Evolutionary conservation across 805 yeast species (phyloP), one percentile per base, ranked within the genome.

Genomic region (Teunomyces tritomae): DNA sequence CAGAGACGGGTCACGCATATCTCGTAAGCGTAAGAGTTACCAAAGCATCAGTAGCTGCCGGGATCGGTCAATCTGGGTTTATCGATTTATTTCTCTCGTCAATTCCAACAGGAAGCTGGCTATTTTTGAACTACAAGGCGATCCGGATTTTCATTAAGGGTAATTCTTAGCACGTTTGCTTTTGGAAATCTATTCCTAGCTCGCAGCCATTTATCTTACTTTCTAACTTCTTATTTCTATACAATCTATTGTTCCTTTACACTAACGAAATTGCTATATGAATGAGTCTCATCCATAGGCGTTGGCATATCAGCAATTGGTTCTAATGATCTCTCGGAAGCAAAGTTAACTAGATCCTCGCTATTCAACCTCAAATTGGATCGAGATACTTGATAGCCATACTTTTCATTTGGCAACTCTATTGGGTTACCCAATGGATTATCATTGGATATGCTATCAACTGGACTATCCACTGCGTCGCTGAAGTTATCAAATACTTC

Each of bases 231-330:
- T 8, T 26, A 37, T 26, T 37, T 26, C 40, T 37, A 26, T 26
- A 26, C 14, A n/a, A 20, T 29, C 34, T 41, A 33, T 28, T 43
- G 32, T 26, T 47, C 44, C 2, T 37, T 37, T 24, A 47, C 41
- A 39, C 35, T 51, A 20, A 49, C 52, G 3, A 55, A 33, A 27
- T 54, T 48, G 8, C 35, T 40, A 36, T 50, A 52, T n/a, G 56
- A 53, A 29, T 50, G 52, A 17, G 42, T 39, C 20, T 63, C 65
- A 28, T 59, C 64, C 8, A 54, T 37, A 13, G 68, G 68, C 8
- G 65, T 60, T 30, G 66, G 65, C 54, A 57, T 48, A 42, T 63
- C 66, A 27, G 47, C 47, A 17, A 62, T 62, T 9, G 65, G 62
- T 26, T 57, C 58, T 42, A 59, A 52, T 7, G 56, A 44, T 24